A percentile compares a stretch with the other conserved stretches of the same genome.
phyloP scores from a whole-genome alignment of 2,329 filamentous ascomycete genomes.

The Clonostachys chloroleuca region DNA sequence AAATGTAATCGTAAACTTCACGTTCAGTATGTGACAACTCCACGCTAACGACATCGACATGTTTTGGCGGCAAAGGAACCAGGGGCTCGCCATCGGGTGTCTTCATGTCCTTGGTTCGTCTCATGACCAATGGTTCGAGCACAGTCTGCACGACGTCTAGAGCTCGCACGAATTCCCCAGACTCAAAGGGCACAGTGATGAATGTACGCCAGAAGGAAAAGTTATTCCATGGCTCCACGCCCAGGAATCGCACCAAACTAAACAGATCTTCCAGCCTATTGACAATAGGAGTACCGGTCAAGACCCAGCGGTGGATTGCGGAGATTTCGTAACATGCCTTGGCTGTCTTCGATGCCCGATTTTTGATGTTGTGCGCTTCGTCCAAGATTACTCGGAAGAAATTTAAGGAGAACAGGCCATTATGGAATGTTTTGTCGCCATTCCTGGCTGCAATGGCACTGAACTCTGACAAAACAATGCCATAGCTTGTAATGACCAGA shows the following conservation, averaged over 20 bases:
- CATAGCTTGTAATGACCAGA: slow-evolving; percentile 92
- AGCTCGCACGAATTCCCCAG: slow-evolving; percentile 87
- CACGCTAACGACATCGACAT: slow-evolving; percentile 80
- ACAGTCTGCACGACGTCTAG: slow-evolving; percentile 97
- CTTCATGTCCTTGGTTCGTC: slow-evolving; percentile 97
- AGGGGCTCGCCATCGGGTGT: slow-evolving; percentile 74
- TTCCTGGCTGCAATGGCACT: slow-evolving; percentile 61
- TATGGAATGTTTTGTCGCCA: slow-evolving; percentile 60
- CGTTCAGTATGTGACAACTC: slow-evolving; percentile 81
- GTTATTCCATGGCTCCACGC: slow-evolving; percentile 96
- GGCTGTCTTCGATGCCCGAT: slow-evolving; percentile 84
- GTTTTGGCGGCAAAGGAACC: slow-evolving; percentile 77
- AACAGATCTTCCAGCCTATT: slow-evolving; percentile 94
- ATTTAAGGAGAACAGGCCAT: slow-evolving; percentile 82
- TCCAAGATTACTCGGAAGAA: slow-evolving; percentile 96
- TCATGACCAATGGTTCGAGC: slow-evolving; percentile 88
- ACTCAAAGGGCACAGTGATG: slow-evolving; percentile 95
- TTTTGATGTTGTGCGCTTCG: slow-evolving; percentile 92
- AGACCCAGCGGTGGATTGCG: slow-evolving; percentile 82
- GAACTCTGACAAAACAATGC: slow-evolving; percentile 86
- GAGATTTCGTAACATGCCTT: slow-evolving; percentile 90
- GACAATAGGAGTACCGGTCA: slow-evolving; percentile 95
- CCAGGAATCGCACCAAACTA: slow-evolving; percentile 84
- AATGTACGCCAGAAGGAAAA: slow-evolving; percentile 99
- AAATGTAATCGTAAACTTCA: slow-evolving; percentile 91